phyloP scores from a whole-genome alignment of 345 rosid genomes.

The Gossypium longicalyx region DNA sequence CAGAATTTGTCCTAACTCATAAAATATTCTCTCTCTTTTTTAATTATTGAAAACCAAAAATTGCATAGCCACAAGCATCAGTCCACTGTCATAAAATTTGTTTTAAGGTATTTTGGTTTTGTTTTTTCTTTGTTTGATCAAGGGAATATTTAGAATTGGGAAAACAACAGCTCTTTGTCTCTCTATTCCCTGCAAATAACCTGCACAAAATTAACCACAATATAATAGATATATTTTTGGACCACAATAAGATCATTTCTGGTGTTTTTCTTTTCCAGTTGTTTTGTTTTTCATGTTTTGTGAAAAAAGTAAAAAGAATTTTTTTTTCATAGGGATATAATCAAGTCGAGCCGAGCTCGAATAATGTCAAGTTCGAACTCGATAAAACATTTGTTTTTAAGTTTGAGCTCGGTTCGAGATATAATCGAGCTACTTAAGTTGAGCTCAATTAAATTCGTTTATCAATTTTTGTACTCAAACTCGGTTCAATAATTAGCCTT shows the following conservation, averaged over 20 bases:
- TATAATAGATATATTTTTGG: not conserved
- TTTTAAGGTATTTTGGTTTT: not conserved
- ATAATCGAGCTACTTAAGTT: too few species aligned
- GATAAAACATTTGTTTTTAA: too few species aligned
- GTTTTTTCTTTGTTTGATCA: not conserved
- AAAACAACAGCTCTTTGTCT: constrained; percentile 4
- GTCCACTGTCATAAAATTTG: not conserved
- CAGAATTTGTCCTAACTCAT: not conserved
- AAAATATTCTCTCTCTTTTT: not conserved
- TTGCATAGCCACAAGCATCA: not conserved
- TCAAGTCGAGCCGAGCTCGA: too few species aligned
- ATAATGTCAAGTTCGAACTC: too few species aligned
- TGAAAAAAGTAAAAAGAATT: not conserved
- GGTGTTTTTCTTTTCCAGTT: too few species aligned
- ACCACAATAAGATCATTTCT: not conserved
- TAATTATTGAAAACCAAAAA: not conserved
- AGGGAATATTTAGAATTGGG: not conserved
- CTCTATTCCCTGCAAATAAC: not conserved
- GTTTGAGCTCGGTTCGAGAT: too few species aligned
- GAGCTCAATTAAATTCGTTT: too few species aligned
- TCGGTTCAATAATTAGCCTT: too few species aligned
- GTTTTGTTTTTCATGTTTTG: not conserved
- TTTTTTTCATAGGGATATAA: too few species aligned
- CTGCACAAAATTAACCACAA: not conserved
- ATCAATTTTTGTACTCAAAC: too few species aligned